Base-by-base conservation (phyloP, 2,329 filamentous ascomycete genomes). In the Cladosporium colombiae region DNA sequence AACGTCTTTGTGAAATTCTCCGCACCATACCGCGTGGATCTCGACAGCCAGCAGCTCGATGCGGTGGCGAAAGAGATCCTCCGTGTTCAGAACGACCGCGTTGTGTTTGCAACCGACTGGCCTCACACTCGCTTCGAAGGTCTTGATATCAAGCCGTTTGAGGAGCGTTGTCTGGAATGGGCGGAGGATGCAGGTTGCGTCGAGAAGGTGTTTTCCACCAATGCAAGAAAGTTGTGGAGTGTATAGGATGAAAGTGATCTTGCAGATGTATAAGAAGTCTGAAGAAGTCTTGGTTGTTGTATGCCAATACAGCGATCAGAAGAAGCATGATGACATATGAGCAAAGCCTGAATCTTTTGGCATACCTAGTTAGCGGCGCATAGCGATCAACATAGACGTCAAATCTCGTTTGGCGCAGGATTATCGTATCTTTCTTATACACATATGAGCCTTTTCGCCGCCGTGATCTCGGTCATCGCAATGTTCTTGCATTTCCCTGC, bases 101-200 rank as follows among this genome's bases (percentile, higher is more conserved):
- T 86, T 11, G 81, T 88, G 0, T 89, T 86, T 73, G 86, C 85
- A 1, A 86, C 85, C 0, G 86, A 89, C 70, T 89, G 86, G 87
- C 87, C 87, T 23, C 86, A 89, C 73, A 89, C 87, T 3, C 79
- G 86, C 14, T 88, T 85, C 66, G 83, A 87, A 25, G 82, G 82
- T 2, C 69, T 87, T 2, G 82, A 89, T 70, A 84, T 88, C 25
- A 78, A 74, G 56, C 83, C 82, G 0, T 88, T 85, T 72, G 80
- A 86, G 31, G 80, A 86, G 66, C 79, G 75, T 62, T 84, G 85
- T 58, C 72, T 88, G 64, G 77, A 82, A 16, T 84, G 85, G 81
- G 80, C 77, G 1, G 76, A 78, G 1, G 78, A 83, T 62, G 75
- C 78, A 5, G 69, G 74, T 8, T 72, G 86, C 44, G 75, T 81